Evolutionary conservation across 345 rosid species (phyloP), one percentile per base, ranked within the genome.

Genomic region (Pseudoturritis turrita): DNA sequence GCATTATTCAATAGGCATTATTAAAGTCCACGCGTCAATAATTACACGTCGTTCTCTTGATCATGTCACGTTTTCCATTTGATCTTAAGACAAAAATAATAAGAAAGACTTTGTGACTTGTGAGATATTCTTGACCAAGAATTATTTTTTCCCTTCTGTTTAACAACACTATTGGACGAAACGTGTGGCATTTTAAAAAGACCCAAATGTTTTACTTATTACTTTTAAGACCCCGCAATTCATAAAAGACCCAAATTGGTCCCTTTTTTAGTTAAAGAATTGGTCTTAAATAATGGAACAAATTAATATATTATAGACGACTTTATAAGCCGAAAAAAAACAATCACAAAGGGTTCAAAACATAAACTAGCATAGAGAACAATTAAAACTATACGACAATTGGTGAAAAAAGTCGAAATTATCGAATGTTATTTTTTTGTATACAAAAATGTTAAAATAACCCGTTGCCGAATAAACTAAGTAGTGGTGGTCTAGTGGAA

Each of bases 11-110:
- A n/a, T 28, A 51, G 0, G 31, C 14, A 59, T 40, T 57, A 59
- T 29, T 29, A 59, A 68, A 68, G 57, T 68, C 56, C 3, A 51
- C 64, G 70, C 78, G 78, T 75, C 69, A 68, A 68, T 44, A 44
- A 17, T 31, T 15, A 29, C 29, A 62, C 51, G 35, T 37, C 15
- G 23, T 59, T 74, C 18, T 74, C 23, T 66, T 66, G 47, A 33
- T 52, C 51, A 14, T 44, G 74, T 62, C 70, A 70, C 31, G 65
- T 55, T 62, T 75, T 29, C 12, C n/a, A 37, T 58, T 70, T 46
- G 18, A 43, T n/a, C 41, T 8, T n/a, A 21, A 66, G 22, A 58
- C 17, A n/a, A 3, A 23, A 39, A 22, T 7, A 62, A 18, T 39
- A 65, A 39, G 3, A 56, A 59, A 31, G 68, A 66, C 35, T 7